Evolutionary conservation across 2,329 filamentous ascomycete genomes (phyloP).

Genomic region (Trichoderma cornu-damae): DNA sequence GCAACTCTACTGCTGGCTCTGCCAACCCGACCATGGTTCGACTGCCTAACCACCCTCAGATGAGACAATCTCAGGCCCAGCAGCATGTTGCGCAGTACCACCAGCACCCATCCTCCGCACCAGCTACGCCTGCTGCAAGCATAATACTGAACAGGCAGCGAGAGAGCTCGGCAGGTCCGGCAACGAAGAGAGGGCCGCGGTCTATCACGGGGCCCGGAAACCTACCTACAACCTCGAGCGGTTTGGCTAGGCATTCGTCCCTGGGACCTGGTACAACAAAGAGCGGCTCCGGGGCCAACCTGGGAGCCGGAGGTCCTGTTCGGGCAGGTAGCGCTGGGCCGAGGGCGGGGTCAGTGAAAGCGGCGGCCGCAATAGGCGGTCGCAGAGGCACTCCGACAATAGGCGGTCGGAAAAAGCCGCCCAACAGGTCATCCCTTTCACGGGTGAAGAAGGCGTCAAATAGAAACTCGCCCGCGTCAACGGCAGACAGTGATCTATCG

Average conservation of each 20-base stretch:
- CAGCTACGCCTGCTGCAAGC: slow-evolving; percentile 55
- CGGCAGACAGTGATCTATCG: slow-evolving; percentile 60
- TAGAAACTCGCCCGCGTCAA: slow-evolving; percentile 59
- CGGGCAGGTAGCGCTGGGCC: slow-evolving; percentile 58
- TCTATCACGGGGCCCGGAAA: slow-evolving; percentile 44
- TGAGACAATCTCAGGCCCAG: slow-evolving; percentile 47
- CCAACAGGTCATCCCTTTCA: slow-evolving; percentile 56
- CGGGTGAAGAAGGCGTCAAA: slow-evolving; percentile 55
- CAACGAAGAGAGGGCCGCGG: slow-evolving; percentile 50
- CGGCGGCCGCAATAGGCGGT: slow-evolving; percentile 33
- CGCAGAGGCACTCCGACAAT: slow-evolving; percentile 47
- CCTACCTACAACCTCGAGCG: slow-evolving; percentile 49
- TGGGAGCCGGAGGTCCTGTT: slow-evolving; percentile 31
- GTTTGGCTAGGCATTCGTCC: slow-evolving; percentile 57
- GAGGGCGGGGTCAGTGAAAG: slow-evolving; percentile 46
- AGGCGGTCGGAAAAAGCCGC: slow-evolving; percentile 44
- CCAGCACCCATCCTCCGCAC: slow-evolving; percentile 49
- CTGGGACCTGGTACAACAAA: slow-evolving; percentile 60
- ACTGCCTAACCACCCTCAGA: slow-evolving; percentile 40
- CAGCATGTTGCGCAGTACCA: slow-evolving; percentile 30
- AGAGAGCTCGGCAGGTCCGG: slow-evolving; percentile 57
- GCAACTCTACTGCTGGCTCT: slow-evolving; percentile 29
- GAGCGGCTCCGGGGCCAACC: slow-evolving; percentile 27
- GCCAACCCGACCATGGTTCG: slow-evolving; percentile 41
- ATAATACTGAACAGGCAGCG: slow-evolving; percentile 54